Percentiles rank a stretch among this genome's conserved stretches.
Evolutionary conservation across 1,284 basidiomycete genomes (phyloP).

Genomic region (Naganishia albida): DNA sequence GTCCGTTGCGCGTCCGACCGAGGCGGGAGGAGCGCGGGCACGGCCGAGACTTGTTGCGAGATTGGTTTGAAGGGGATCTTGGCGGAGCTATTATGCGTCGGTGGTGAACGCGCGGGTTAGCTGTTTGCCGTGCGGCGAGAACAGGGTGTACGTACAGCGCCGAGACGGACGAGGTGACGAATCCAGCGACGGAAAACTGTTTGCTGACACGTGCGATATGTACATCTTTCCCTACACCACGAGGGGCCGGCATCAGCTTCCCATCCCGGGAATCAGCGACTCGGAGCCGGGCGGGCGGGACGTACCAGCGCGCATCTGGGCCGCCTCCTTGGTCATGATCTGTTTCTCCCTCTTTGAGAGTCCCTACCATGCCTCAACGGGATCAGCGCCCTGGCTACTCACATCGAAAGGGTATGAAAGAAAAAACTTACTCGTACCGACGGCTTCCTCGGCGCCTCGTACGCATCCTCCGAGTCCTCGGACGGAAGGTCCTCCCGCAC

Average conservation of each 20-base stretch:
- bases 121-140: too few species aligned
- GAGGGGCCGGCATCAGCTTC: too few species aligned
- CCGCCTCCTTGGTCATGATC: slow-evolving; percentile 16
- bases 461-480: slow-evolving; percentile 2
- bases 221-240: slow-evolving; percentile 22
- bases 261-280: too few species aligned
- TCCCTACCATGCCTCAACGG: background rate
- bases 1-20: slow-evolving; percentile 7
- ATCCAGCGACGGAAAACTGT: slow-evolving; percentile 14
- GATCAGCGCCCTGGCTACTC: background rate
- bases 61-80: slow-evolving; percentile 26
- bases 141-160: slow-evolving; percentile 25
- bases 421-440: slow-evolving; percentile 4
- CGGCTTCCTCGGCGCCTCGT: background rate
- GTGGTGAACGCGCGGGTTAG: too few species aligned
- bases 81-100: background rate
- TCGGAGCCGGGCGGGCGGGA: too few species aligned
- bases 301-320: slow-evolving; percentile 25
- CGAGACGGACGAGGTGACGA: slow-evolving; percentile 8
- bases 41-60: slow-evolving; percentile 20
- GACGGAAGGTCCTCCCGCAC: background rate
- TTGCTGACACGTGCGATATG: slow-evolving; percentile 21
- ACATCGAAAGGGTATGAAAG: too few species aligned
- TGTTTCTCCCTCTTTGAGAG: slow-evolving; percentile 18
- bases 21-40: slow-evolving; percentile 13